Base-by-base conservation (phyloP, 1,139 yeast genomes). In the Hyphopichia wangnamkhiaoensis region DNA sequence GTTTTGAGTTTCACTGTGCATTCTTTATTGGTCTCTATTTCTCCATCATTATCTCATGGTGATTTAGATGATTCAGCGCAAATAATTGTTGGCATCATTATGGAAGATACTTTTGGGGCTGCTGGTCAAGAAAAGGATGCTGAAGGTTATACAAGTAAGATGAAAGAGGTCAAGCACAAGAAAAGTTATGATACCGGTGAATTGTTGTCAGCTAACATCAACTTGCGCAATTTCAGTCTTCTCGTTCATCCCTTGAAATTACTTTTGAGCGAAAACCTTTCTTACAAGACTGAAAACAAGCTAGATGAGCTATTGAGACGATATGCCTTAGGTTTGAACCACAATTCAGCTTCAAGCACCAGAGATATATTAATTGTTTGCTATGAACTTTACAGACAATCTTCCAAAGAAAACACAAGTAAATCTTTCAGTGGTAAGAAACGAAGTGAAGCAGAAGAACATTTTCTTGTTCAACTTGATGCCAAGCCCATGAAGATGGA, bases 61-160 rank as follows among this genome's bases (percentile, higher is more conserved):
- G 95, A 87, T 45, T 66, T 93, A 35, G 93, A 90, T 58, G 85
- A 80, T 17, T 76, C 85, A 17, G 77, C 83, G 6, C 66, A 65
- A 3, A 52, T 85, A 37, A 65, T 91, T 14, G 82, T 84, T 46
- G 82, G 79, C 20, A 71, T 90, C 26, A 75, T 91, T 26, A 91
- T 93, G 96, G 96, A 90, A 56, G 97, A 93, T 54, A 78, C 82
- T 3, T 91, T 93, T 62, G 99, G 98, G 14, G 79, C 85, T 5
- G 89, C 96, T 7, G 96, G 97, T 28, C 84, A 84, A 54, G 98
- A 93, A 56, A 93, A 94, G 58, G 98, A 93, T 50, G 91, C 94
- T 13, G 97, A 90, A 46, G 96, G 91, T 20, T 93, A 93, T 55
- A 80, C 79, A 38, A 83, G 89, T 37, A 83, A 83, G 46, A 87